Evolutionary conservation across 768 basidiomycete genomes (phyloP), one percentile per base, ranked within the genome.

Genomic region (Tricholoma flavovirens): DNA sequence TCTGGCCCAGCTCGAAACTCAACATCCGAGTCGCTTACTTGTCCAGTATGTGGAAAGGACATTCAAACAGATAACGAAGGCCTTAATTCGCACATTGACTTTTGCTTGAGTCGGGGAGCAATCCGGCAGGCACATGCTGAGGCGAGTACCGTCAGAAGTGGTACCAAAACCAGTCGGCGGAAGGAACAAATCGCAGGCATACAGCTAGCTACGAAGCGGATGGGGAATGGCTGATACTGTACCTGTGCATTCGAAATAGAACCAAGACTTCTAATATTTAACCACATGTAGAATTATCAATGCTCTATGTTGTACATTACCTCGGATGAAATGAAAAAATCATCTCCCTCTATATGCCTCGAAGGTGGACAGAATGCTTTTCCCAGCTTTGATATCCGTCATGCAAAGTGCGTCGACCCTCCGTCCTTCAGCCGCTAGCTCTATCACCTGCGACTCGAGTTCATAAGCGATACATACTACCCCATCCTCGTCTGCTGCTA

Each of bases 401-500:
- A 88, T 79, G 55, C 90, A 92, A 56, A 71, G 75, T 19, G 74
- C 84, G 67, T 97, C 95, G 12, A 88, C 71, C 49, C 81, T 79
- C 62, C 79, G 75, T 14, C 81, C 84, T 61, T 77, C 77, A 26
- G 64, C 59, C n/a, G 87, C 90, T 21, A 81, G 53, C 38, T 81
- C 75, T 4, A 83, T 61, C 1, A 91, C 90, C 55, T 80, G 66
- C 15, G 70, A 71, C 33, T 83, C 76, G 46, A 85, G 60, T 3
- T 69, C 73, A 32, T 67, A 70, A 2, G 91, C 86, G 24, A 96
- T 80, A 62, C 85, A 90, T 2, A 98, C 90, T 1, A 95, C 90
- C 1, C 95, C 93, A 66, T 97, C 90, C 55, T 84, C 79, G 68
- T 97, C 94, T 22, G 85, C 92, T n/a, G 94, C 68, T 49, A 96